These are phyloP conservation scores for Wickerhamomyces bisporus DNA, from an alignment of 805 yeast species.

Conservation along the genomic window DNA sequence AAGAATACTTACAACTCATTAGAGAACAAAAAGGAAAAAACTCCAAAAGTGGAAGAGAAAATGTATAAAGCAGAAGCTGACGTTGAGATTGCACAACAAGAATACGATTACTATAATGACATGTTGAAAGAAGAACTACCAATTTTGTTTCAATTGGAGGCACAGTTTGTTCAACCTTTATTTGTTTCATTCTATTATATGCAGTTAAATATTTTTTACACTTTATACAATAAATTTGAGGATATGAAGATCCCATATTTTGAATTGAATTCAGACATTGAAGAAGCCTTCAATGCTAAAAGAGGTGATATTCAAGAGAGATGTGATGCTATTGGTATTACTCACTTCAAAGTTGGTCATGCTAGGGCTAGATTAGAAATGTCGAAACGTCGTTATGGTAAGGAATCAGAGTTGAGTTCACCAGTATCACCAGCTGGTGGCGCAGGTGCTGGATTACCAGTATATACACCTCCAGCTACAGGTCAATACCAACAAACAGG, in stretches of 20 bases:
- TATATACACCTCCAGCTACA: slow-evolving; percentile 31
- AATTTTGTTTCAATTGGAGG: slow-evolving; percentile 77
- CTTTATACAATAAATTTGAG: slow-evolving; percentile 85
- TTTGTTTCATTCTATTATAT: slow-evolving; percentile 93
- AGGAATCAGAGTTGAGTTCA: slow-evolving; percentile 32
- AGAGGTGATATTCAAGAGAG: slow-evolving; percentile 90
- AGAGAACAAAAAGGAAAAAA: slow-evolving; percentile 77
- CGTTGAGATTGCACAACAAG: slow-evolving; percentile 87
- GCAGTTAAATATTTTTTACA: slow-evolving; percentile 96
- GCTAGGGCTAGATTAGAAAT: slow-evolving; percentile 81
- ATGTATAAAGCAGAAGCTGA: slow-evolving; percentile 87
- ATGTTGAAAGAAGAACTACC: slow-evolving; percentile 91
- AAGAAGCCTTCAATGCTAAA: slow-evolving; percentile 72
- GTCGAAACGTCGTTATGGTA: slow-evolving; percentile 69
- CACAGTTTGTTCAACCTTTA: slow-evolving; percentile 87
- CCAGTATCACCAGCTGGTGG: slow-evolving; percentile 21
- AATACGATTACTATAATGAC: slow-evolving; percentile 92
- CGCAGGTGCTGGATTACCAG: slow-evolving; percentile 28
- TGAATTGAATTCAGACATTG: slow-evolving; percentile 77
- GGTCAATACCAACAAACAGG: slow-evolving; percentile 22
- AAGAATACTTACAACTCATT: slow-evolving; percentile 62
- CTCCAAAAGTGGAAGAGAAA: slow-evolving; percentile 86
- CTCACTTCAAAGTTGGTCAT: slow-evolving; percentile 86
- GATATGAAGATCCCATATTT: slow-evolving; percentile 96
- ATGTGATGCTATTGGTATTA: slow-evolving; percentile 83